These are phyloP conservation scores for Puccinia polysora DNA, from an alignment of 1,284 basidiomycete species.

Conservation along the genomic window DNA sequence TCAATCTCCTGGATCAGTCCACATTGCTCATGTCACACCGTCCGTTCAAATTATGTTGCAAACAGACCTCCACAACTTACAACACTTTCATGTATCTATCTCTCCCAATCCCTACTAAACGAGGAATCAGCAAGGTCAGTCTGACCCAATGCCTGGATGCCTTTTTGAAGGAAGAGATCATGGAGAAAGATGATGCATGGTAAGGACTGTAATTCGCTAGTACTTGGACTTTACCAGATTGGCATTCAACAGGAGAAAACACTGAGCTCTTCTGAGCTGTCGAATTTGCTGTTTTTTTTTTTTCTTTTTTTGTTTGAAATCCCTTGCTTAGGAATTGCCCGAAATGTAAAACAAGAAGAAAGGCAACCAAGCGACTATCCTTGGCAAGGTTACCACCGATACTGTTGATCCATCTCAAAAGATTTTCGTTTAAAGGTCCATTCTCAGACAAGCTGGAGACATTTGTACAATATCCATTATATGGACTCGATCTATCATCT, in stretches of 20 bases:
- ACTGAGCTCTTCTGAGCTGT: slow-evolving; percentile 44
- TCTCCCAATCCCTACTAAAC: slow-evolving; percentile 72
- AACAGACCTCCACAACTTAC: slow-evolving; percentile 90
- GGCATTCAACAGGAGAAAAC: slow-evolving; percentile 46
- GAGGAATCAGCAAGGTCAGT: slow-evolving; percentile 63
- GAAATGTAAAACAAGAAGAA: slow-evolving; percentile 76
- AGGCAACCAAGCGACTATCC: slow-evolving; percentile 78
- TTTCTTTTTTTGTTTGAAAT: not conserved
- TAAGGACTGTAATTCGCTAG: slow-evolving; percentile 54
- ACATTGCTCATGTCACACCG: slow-evolving; percentile 45
- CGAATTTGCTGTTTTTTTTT: slow-evolving; percentile 4
- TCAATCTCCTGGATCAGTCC: slow-evolving; percentile 49
- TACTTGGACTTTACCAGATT: slow-evolving; percentile 44
- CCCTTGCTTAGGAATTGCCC: slow-evolving; percentile 73
- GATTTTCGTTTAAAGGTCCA: slow-evolving; percentile 84
- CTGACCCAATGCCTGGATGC: slow-evolving; percentile 79
- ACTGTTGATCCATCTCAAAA: slow-evolving; percentile 89
- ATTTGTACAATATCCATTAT: slow-evolving; percentile 66
- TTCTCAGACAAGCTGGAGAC: slow-evolving; percentile 80
- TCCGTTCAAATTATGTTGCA: not conserved
- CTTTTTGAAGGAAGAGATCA: slow-evolving; percentile 82
- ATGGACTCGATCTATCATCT: slow-evolving; percentile 76
- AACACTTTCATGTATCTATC: slow-evolving; percentile 96
- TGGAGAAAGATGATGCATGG: slow-evolving; percentile 95
- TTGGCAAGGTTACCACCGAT: slow-evolving; percentile 85